These are phyloP conservation scores for Saprolegnia parasitica DNA, from an alignment of 352 stramenopile genomes.

Conservation along the genomic window DNA sequence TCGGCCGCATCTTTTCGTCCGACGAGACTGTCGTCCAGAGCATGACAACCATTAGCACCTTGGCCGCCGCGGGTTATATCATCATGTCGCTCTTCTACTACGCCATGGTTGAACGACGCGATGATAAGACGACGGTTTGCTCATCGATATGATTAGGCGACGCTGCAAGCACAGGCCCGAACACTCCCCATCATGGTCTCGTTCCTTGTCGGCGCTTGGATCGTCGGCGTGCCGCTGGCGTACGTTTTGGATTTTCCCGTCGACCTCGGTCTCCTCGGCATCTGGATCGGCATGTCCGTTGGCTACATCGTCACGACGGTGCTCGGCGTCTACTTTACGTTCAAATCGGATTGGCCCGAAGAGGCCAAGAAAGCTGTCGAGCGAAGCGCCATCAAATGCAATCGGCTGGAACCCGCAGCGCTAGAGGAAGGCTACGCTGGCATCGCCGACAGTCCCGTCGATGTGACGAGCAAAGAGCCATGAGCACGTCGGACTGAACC, in stretches of 20 bases:
- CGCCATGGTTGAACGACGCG: constrained; percentile 39
- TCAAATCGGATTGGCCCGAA: constrained; percentile 48
- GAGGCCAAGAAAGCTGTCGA: constrained; percentile 48
- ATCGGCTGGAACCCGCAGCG: too few species aligned
- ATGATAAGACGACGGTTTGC: not conserved
- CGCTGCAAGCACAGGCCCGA: constrained; percentile 63
- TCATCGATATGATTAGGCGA: constrained; percentile 36
- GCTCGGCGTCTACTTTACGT: constrained; percentile 44
- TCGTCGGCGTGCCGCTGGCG: constrained; percentile 59
- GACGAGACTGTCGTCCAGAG: constrained; percentile 54
- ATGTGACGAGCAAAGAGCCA: too few species aligned
- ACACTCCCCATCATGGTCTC: constrained; percentile 35
- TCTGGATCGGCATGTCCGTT: constrained; percentile 66
- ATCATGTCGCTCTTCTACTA: constrained; percentile 82
- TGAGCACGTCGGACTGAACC: too few species aligned
- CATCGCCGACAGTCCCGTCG: too few species aligned
- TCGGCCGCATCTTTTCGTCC: constrained; percentile 70
- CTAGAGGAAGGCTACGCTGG: too few species aligned
- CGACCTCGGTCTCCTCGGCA: constrained; percentile 51
- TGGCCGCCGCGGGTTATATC: constrained; percentile 59
- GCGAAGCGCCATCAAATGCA: constrained; percentile 22
- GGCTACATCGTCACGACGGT: constrained; percentile 71
- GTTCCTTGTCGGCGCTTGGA: constrained; percentile 52
- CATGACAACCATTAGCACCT: constrained; percentile 50
- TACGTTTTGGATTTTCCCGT: constrained; percentile 37